A percentile compares a stretch with the other conserved stretches of the same genome.
Evolutionary conservation across 768 basidiomycete genomes (phyloP).

Genomic region (Leccinellum albellum): DNA sequence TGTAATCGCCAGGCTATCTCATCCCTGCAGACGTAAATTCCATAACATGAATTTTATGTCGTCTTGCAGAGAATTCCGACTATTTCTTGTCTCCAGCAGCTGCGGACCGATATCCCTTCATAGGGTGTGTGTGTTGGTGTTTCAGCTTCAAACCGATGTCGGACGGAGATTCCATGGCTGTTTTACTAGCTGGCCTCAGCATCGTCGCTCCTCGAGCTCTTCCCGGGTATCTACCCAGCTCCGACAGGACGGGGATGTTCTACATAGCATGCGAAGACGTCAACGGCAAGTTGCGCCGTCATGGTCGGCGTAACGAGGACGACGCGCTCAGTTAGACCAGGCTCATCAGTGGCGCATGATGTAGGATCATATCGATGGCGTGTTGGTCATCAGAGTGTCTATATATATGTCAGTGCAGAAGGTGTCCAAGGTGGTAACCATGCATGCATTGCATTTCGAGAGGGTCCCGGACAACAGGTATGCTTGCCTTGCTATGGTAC

Average conservation of each 20-base stretch:
- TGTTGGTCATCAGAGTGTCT: not conserved
- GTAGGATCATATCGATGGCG: not conserved
- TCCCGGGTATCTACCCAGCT: too few relatives aligned
- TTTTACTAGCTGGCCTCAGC: too few relatives aligned
- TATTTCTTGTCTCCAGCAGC: not conserved
- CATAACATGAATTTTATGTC: not conserved
- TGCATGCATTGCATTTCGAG: not conserved
- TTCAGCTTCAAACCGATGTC: too few relatives aligned
- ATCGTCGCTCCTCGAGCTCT: too few relatives aligned
- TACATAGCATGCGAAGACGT: too few relatives aligned
- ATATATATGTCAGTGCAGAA: not conserved
- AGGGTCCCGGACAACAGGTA: not conserved
- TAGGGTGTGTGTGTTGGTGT: too few relatives aligned
- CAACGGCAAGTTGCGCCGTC: too few relatives aligned
- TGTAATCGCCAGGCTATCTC: not conserved
- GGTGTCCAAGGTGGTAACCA: not conserved
- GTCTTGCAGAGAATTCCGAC: not conserved
- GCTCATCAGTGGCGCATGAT: not conserved
- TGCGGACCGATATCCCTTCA: not conserved
- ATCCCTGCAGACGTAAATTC: not conserved
- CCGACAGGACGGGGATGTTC: too few relatives aligned
- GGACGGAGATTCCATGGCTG: too few relatives aligned
- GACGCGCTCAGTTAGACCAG: not conserved
- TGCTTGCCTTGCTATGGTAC: not conserved
- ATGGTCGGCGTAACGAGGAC: not conserved